Base-by-base conservation (phyloP, 2,329 filamentous ascomycete species). In the Clarireedia hainanense region DNA sequence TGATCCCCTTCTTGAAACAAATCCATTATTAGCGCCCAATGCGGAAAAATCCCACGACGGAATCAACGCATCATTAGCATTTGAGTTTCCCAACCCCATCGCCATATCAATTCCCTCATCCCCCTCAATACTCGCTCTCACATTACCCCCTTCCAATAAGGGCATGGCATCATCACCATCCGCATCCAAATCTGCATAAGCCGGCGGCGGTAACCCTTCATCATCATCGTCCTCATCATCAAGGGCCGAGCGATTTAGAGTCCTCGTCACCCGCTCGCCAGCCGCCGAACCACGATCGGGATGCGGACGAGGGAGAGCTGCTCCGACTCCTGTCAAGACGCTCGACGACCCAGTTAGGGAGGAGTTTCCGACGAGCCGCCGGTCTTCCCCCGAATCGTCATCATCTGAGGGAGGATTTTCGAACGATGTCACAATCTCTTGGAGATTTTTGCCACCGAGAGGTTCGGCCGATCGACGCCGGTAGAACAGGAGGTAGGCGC, bases 401-500 rank as follows among this genome's bases (percentile, higher is more conserved):
- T 73, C 71, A 57, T 72, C 72, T 27, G 75, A 76, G 48, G 75
- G 73, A 57, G 71, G 69, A 58, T 79, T 78, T 60, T 79, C 77
- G 66, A 80, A 88, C 55, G 79, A 76, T 52, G 84, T 80, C 53
- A 89, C 76, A 50, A 96, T 83, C 61, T 85, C 76, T 63, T 85
- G 80, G 58, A 96, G 85, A 51, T 80, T 80, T 46, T 85, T 79
- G 26, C 91, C 91, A 56, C 94, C 94, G 62, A 99, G 82, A 60
- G 90, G 88, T 59, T 72, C 73, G 6, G 80, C 77, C 5, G 90
- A 89, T 61, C 90, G 86, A 56, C 94, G 88, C 42, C 94, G 89
- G 74, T 99, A 99, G 76, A 99, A 99, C 36, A 99, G 78, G 10
- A 99, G 80, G 71, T 99, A 99, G 0, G 94, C 94, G 20, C 88